Evolutionary conservation across 2,329 filamentous ascomycete genomes (phyloP).

Genomic region (Arthrobotrys pseudoclavata): DNA sequence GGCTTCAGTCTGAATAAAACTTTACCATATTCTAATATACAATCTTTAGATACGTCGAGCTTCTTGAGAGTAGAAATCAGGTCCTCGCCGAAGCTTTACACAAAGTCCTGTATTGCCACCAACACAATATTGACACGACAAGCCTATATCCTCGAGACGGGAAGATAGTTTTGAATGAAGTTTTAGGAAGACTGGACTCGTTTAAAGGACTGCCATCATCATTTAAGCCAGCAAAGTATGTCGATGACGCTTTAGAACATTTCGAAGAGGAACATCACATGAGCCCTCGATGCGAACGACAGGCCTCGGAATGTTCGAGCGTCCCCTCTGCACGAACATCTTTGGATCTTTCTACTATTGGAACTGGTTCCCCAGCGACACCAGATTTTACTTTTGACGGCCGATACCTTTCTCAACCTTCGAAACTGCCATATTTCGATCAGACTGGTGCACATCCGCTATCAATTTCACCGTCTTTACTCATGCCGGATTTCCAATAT

Average conservation of each 20-base stretch:
- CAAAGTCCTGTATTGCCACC: constrained; percentile 56
- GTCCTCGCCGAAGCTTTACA: constrained; percentile 54
- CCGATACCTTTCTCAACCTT: constrained; percentile 52
- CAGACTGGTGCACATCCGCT: constrained; percentile 41
- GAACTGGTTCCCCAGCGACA: constrained; percentile 47
- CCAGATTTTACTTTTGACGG: constrained; percentile 54
- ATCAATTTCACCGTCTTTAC: constrained; percentile 52
- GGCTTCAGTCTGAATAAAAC: not conserved
- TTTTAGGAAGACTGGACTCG: constrained; percentile 42
- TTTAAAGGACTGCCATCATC: constrained; percentile 51
- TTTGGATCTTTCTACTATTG: constrained; percentile 37
- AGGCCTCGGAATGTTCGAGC: constrained; percentile 53
- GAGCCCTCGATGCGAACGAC: constrained; percentile 49
- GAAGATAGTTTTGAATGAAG: constrained; percentile 57
- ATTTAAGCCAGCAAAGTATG: constrained; percentile 47
- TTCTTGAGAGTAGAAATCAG: constrained; percentile 55
- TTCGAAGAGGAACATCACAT: constrained; percentile 56
- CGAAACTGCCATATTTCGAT: constrained; percentile 52
- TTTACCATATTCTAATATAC: not conserved
- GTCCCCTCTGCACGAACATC: constrained; percentile 50
- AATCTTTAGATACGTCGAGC: constrained; percentile 45
- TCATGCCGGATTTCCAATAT: constrained; percentile 54
- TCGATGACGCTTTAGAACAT: constrained; percentile 57
- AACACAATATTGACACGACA: constrained; percentile 54
- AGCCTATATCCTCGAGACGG: constrained; percentile 51